Evolutionary conservation across 805 yeast genomes (phyloP).

Genomic region (Wilhelminamyces savonicus): DNA sequence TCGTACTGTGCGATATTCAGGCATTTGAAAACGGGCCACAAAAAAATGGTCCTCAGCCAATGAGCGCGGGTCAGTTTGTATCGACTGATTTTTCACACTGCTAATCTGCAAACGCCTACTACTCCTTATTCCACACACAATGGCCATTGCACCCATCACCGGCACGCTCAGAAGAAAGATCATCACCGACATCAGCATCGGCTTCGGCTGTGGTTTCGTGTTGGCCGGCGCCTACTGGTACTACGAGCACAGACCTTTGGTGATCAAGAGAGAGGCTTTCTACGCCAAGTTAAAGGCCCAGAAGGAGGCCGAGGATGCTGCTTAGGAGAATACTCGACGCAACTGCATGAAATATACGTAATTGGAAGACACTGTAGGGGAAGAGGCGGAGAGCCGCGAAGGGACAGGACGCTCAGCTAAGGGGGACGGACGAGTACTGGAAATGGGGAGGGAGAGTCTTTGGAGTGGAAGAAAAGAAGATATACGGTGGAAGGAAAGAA

Average conservation of each 20-base stretch:
- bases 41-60: slow-evolving; percentile 9
- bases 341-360: too few species aligned
- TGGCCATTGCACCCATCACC: slow-evolving; percentile 81
- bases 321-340: too few species aligned
- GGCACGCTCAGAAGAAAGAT: slow-evolving; percentile 80
- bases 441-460: too few species aligned
- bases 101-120: background rate
- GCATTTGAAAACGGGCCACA: too few species aligned
- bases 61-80: slow-evolving; percentile 10
- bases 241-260: slow-evolving; percentile 74
- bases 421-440: too few species aligned
- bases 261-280: slow-evolving; percentile 76
- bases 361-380: too few species aligned
- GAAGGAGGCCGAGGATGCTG: slow-evolving; percentile 54
- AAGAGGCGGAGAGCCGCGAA: too few species aligned
- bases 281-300: slow-evolving; percentile 73
- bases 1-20: too few species aligned
- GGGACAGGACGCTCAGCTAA: too few species aligned
- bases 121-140: slow-evolving; percentile 15
- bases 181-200: slow-evolving; percentile 70
- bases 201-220: slow-evolving; percentile 54
- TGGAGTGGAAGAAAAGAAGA: too few species aligned
- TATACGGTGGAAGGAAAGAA: too few species aligned
- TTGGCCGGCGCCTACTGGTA: slow-evolving; percentile 72
- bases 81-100: slow-evolving; percentile 3